A percentile compares a stretch with the other conserved stretches of the same genome.
Evolutionary conservation across 2,329 filamentous ascomycete species (phyloP).

Genomic region (Colletotrichum lentis): DNA sequence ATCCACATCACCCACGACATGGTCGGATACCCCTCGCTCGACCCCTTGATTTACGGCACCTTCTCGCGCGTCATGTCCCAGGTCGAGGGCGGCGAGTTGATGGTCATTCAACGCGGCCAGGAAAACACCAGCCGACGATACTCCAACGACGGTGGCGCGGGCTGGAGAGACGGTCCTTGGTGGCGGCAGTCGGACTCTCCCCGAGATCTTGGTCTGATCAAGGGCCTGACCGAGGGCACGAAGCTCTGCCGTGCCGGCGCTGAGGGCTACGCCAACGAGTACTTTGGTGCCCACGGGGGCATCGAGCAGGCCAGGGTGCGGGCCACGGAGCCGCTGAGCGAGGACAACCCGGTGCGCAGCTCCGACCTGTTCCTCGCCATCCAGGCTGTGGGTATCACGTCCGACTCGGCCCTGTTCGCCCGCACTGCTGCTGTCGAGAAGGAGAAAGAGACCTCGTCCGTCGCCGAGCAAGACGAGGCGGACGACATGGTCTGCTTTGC

Average conservation of each 20-base stretch:
- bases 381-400: conserved; percentile 78
- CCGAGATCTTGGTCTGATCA: conserved; percentile 81
- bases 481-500: conserved; percentile 77
- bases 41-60: conserved; percentile 88
- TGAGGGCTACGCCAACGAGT: conserved; percentile 86
- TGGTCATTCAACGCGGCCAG: conserved; percentile 92
- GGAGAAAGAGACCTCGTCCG: conserved; percentile 62
- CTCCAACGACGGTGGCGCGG: conserved; percentile 66
- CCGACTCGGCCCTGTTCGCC: conserved; percentile 73
- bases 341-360: conserved; percentile 87
- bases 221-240: conserved; percentile 83
- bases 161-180: conserved; percentile 96
- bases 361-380: conserved; percentile 96
- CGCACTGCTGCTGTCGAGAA: conserved; percentile 61
- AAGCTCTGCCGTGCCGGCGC: conserved; percentile 91
- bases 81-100: conserved; percentile 93
- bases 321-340: conserved; percentile 80
- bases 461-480: conserved; percentile 59
- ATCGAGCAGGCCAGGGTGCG: conserved; percentile 81
- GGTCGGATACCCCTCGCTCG: conserved; percentile 90
- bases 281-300: conserved; percentile 80
- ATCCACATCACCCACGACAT: conserved; percentile 98
- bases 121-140: conserved; percentile 77
- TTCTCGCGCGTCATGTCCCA: conserved; percentile 99
- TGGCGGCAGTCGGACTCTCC: conserved; percentile 78